Evolutionary conservation across 805 yeast species (phyloP).

Genomic region (Kazachstania kunashirensis): DNA sequence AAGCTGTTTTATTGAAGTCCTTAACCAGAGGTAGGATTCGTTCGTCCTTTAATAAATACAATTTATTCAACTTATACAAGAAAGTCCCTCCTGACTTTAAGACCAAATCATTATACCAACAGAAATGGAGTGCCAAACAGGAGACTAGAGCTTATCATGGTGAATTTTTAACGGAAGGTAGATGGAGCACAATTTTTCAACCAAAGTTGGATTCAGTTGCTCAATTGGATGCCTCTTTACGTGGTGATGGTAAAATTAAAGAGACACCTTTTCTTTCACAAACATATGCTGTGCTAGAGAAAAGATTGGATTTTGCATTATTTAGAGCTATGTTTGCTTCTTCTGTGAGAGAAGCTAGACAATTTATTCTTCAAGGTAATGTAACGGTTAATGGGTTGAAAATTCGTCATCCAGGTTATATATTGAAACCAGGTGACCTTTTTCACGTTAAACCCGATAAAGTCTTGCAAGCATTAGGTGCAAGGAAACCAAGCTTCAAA

Average conservation of each 20-base stretch:
- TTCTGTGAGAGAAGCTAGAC: constrained; percentile 88
- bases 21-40: constrained; percentile 66
- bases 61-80: constrained; percentile 79
- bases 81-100: constrained; percentile 47
- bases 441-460: constrained; percentile 78
- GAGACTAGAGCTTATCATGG: constrained; percentile 96
- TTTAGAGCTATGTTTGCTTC: constrained; percentile 92
- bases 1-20: constrained; percentile 46
- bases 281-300: constrained; percentile 80
- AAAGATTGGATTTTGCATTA: constrained; percentile 79
- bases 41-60: constrained; percentile 84
- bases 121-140: constrained; percentile 83
- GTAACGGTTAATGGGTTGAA: constrained; percentile 79
- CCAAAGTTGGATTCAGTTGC: constrained; percentile 73
- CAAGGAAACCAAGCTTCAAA: constrained; percentile 65
- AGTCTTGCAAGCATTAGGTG: constrained; percentile 78
- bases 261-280: constrained; percentile 81
- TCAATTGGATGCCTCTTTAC: constrained; percentile 72
- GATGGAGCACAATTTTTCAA: constrained; percentile 66
- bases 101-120: constrained; percentile 72
- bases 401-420: constrained; percentile 70
- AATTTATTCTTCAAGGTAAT: constrained; percentile 68
- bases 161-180: constrained; percentile 76
- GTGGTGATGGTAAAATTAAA: constrained; percentile 30
- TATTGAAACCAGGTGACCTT: constrained; percentile 74